A percentile compares a stretch with the other conserved stretches of the same genome.
These are phyloP conservation scores for Ceratocystiopsis brevicomis DNA, from an alignment of 2,329 filamentous ascomycete genomes.

Conservation along the genomic window DNA sequence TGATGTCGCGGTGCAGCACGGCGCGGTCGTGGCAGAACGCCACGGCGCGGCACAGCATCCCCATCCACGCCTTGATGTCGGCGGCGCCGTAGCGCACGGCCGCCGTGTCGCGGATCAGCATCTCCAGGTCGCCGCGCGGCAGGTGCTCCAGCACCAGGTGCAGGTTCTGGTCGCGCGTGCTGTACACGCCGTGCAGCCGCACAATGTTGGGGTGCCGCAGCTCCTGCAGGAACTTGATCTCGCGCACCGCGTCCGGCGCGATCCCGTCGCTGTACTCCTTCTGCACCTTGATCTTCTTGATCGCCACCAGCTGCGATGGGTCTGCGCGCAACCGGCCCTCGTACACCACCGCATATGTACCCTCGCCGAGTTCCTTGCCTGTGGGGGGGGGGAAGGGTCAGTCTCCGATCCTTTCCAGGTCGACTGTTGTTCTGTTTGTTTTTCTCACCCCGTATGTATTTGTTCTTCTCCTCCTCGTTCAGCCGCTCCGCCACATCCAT, in stretches of 20 bases:
- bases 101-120: slow-evolving; percentile 72
- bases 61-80: slow-evolving; percentile 97
- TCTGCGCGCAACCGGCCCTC: slow-evolving; percentile 62
- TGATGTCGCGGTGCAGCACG: slow-evolving; percentile 92
- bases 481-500: slow-evolving; percentile 58
- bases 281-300: slow-evolving; percentile 82
- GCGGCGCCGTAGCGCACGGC: slow-evolving; percentile 64
- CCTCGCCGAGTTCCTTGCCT: slow-evolving; percentile 86
- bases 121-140: slow-evolving; percentile 83
- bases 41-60: slow-evolving; percentile 80
- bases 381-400: not conserved
- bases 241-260: slow-evolving; percentile 82
- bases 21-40: slow-evolving; percentile 96
- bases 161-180: slow-evolving; percentile 88
- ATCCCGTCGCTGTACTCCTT: slow-evolving; percentile 80
- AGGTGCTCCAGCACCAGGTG: slow-evolving; percentile 90
- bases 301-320: slow-evolving; percentile 60
- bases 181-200: slow-evolving; percentile 78
- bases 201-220: slow-evolving; percentile 93
- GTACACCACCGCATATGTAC: slow-evolving; percentile 93
- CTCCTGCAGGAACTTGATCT: slow-evolving; percentile 90
- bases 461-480: slow-evolving; percentile 64
- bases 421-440: not conserved
- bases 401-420: not conserved
- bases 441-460: slow-evolving; percentile 45